Evolutionary conservation across 495 filamentous ascomycete genomes (phyloP).

Genomic region (Penicillium paxilli): DNA sequence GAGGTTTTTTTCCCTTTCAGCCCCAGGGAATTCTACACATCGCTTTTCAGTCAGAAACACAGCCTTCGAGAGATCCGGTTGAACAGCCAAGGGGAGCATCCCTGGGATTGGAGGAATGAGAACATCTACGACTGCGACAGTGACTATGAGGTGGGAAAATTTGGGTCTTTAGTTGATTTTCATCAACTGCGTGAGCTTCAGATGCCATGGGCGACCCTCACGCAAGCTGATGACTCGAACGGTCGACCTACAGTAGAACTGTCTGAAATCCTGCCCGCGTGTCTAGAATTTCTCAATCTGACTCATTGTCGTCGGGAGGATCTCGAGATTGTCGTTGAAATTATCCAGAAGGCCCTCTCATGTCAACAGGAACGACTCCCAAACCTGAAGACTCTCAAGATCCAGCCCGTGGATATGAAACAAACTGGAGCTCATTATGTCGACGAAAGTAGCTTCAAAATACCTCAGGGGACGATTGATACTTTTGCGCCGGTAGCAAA

Average conservation of each 20-base stretch:
- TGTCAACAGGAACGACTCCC: background rate
- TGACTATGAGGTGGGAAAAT: background rate
- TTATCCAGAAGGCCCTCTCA: background rate
- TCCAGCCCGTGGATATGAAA: background rate
- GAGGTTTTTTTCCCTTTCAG: constrained; percentile 2
- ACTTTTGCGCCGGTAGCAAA: background rate
- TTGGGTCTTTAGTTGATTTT: constrained; percentile 15
- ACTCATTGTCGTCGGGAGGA: background rate
- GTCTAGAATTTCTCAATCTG: constrained; percentile 1
- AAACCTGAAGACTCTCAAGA: background rate
- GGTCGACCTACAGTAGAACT: background rate
- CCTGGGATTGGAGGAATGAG: background rate
- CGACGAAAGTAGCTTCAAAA: background rate
- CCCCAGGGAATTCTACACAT: constrained; percentile 5
- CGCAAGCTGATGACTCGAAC: constrained; percentile 1
- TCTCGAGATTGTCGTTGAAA: background rate
- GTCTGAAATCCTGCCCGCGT: background rate
- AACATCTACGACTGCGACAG: background rate
- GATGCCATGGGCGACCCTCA: constrained; percentile 7
- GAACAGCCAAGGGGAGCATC: constrained; percentile 8
- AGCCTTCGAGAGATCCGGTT: constrained; percentile 14
- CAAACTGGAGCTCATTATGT: background rate
- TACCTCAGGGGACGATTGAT: background rate
- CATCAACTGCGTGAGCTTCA: constrained; percentile 12
- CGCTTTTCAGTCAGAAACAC: constrained; percentile 13